Base-by-base conservation (phyloP, 169 alveolate genomes). In the Eimeria praecox region DNA sequence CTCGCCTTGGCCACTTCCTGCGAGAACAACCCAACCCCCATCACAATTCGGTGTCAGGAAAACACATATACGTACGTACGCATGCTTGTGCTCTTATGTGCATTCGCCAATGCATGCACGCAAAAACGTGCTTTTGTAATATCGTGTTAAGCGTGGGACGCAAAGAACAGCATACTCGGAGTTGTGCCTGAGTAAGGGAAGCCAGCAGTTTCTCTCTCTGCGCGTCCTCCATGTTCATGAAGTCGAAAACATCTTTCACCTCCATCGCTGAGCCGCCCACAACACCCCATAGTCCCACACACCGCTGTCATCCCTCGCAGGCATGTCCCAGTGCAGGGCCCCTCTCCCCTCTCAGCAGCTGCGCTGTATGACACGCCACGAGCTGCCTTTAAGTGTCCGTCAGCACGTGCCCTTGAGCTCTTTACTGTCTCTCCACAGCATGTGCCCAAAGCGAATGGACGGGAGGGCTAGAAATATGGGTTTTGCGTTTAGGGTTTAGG, bases 161-260 rank as follows among this genome's bases (percentile, higher is more conserved):
- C 4, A 30, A 18, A 16, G 54, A 35, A 30, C 3, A 12, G 5
- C 94, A 5, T 69, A 83, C 96, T 49, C 71, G 88, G 46, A 98
- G 97, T 89, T 99, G 98, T 30, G 97, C 95, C 46, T 98, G 98
- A 71, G 96, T 94, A 59, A 99, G 97, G 30, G 97, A 83, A 42
- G 87, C 64, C 56, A 99, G 97, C 42, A 99, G 96, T 69, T 97
- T 95, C 42, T 97, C 97, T 95, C 99, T 97, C n/a, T 96, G 98
- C 35, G 97, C 99, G 44, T 99, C 99, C 44, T 99, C 99, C 99
- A 99, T 98, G 96, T 98, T 98, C 97, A 99, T 97, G 77, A 99
- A 97, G 95, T 99, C 99, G 85, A 97, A 98, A 4, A 99, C 97
- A 90, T 99, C 99, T 10, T 96, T 94, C 0, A 99, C 99, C 49